A percentile compares a stretch with the other conserved stretches of the same genome.
phyloP scores from a whole-genome alignment of 441 rosid species.

The Hura crepitans region DNA sequence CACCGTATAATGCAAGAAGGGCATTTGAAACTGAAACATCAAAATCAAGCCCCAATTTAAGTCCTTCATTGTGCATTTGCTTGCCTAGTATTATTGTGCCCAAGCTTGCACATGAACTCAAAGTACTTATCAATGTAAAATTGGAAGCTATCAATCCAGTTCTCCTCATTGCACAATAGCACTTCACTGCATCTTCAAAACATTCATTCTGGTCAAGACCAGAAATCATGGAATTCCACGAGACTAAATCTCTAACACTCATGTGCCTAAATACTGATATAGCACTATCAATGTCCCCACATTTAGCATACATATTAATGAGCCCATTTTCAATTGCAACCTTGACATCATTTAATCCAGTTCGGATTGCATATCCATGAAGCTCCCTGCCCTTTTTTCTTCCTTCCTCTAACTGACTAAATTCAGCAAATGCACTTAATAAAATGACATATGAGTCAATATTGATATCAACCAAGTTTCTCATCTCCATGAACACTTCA shows the following conservation, averaged over 20 bases:
- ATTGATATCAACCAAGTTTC: conserved; percentile 46
- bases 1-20: conserved; percentile 67
- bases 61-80: conserved; percentile 64
- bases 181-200: conserved; percentile 52
- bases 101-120: conserved; percentile 86
- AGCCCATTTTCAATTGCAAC: conserved; percentile 73
- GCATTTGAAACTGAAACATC: conserved; percentile 86
- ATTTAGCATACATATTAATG: conserved; percentile 83
- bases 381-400: conserved; percentile 73
- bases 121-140: conserved; percentile 63
- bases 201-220: conserved; percentile 74
- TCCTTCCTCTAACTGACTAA: conserved; percentile 43
- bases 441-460: conserved; percentile 60
- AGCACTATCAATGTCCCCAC: conserved; percentile 53
- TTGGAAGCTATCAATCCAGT: conserved; percentile 49
- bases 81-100: conserved; percentile 54
- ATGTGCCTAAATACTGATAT: conserved; percentile 50
- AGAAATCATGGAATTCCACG: conserved; percentile 89
- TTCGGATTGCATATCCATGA: conserved; percentile 61
- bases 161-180: conserved; percentile 54
- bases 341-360: conserved; percentile 43
- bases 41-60: conserved; percentile 60
- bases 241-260: conserved; percentile 64
- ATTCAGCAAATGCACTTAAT: conserved; percentile 72
- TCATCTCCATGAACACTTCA: conserved; percentile 50